These are phyloP conservation scores for Sparassis latifolia DNA, from an alignment of 1,284 basidiomycete genomes.

Conservation along the genomic window DNA sequence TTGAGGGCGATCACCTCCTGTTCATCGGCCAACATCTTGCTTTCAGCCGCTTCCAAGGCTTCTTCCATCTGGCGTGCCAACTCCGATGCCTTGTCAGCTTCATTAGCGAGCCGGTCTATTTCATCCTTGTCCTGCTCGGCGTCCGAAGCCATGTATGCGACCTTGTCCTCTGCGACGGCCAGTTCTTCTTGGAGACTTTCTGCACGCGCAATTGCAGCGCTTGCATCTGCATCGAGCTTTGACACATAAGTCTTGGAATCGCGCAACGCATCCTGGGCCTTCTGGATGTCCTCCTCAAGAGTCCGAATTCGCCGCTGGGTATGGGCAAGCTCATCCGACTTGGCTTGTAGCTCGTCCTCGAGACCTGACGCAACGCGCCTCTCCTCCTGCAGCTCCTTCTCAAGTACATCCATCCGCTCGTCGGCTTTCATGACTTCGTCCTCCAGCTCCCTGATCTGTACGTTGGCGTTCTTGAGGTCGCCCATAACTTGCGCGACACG, in stretches of 20 bases:
- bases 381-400: conserved; percentile 47
- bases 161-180: conserved; percentile 36
- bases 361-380: conserved; percentile 28
- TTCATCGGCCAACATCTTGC: conserved; percentile 57
- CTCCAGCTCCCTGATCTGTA: conserved; percentile 50
- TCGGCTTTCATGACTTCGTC: conserved; percentile 45
- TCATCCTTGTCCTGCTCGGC: conserved; percentile 43
- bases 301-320: conserved; percentile 14
- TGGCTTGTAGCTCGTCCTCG: conserved; percentile 32
- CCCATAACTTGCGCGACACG: conserved; percentile 44
- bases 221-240: conserved; percentile 50
- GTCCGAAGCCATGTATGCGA: conserved; percentile 37
- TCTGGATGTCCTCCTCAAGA: conserved; percentile 25
- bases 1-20: conserved; percentile 46
- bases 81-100: conserved; percentile 44
- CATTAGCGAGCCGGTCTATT: conserved; percentile 45
- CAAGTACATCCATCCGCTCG: conserved; percentile 42
- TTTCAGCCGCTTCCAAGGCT: conserved; percentile 63
- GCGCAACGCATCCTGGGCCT: conserved; percentile 28
- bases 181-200: conserved; percentile 49
- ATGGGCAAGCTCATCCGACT: conserved; percentile 19
- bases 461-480: conserved; percentile 51
- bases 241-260: conserved; percentile 42
- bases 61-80: conserved; percentile 61
- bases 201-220: conserved; percentile 38